Base-by-base conservation (phyloP, 257 asterid genomes). In the Nicotiana attenuata region DNA sequence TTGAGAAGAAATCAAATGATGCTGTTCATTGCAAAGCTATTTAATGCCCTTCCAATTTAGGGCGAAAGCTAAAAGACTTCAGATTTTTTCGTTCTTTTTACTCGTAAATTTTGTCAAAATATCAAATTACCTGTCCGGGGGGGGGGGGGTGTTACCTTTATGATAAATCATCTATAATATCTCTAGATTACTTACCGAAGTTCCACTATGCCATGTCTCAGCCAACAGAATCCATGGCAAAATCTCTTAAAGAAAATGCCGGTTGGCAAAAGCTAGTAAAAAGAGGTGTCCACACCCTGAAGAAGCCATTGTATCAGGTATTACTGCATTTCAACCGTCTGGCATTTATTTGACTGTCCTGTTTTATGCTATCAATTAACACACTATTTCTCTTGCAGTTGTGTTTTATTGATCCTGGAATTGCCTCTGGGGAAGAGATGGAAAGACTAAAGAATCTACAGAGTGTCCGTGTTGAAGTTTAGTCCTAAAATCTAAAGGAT, bases 241-340 rank as follows among this genome's bases (percentile, higher is more conserved):
- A 69, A 78, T 83, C 83, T 78, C 84, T 87, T 33, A 83, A 61
- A 82, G 81, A 79, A 68, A 93, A 91, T 11, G 81, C 31, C 26
- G 97, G 99, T 81, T 95, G 99, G 98, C 97, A 92, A 85, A 87
- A 87, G 84, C 84, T 91, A 66, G 89, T 92, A 80, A 93, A 95
- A 90, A 92, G 98, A 87, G 97, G 99, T 4, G 86, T 85, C 75
- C 98, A 93, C 90, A 92, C 99, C 19, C 90, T 95, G 85, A 90
- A 77, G 88, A 89, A 95, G 89, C 90, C 86, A 19, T 88, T 89
- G 65, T 92, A 93, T 84, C 98, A 93, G 97, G 99, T 96, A 80
- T 47, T 81, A 81, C 60, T 83, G 38, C 63, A 11, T 79, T 82
- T 66, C 52, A 7, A 26, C 41, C 2, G 15, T 47, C 61, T 73